phyloP scores from a whole-genome alignment of 176 grass and related monocot species.

The Miscanthus lutarioriparius region DNA sequence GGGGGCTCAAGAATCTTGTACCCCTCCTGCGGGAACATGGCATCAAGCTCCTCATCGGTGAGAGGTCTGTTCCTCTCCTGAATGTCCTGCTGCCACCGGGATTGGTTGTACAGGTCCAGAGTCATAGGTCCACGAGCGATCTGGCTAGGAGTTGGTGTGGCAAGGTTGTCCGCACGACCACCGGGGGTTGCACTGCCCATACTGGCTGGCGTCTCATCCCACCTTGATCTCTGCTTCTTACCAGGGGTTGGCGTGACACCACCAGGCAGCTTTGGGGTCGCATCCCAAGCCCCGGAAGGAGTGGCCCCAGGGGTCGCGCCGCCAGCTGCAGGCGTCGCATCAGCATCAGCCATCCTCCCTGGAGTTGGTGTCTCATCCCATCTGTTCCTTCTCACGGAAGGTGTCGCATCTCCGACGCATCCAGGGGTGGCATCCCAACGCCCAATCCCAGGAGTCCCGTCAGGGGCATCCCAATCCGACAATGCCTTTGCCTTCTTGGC shows the following conservation, averaged over 20 bases:
- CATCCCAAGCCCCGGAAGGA: constrained; percentile 88
- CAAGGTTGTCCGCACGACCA: constrained; percentile 52
- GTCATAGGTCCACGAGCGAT: constrained; percentile 68
- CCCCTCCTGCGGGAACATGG: constrained; percentile 78
- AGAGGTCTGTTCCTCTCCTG: constrained; percentile 89
- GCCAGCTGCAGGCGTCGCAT: constrained; percentile 77
- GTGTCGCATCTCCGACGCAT: constrained; percentile 69
- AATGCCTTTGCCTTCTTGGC: constrained; percentile 59
- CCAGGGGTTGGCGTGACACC: constrained; percentile 83
- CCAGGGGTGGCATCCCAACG: constrained; percentile 82
- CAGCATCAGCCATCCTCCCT: constrained; percentile 80
- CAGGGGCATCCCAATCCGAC: constrained; percentile 88
- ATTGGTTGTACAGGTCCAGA: constrained; percentile 71
- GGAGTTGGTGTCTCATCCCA: constrained; percentile 98
- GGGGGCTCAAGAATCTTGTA: constrained; percentile 92
- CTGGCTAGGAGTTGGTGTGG: constrained; percentile 65
- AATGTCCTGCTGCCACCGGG: constrained; percentile 83
- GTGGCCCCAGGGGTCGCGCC: constrained; percentile 66
- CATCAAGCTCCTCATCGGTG: constrained; percentile 92
- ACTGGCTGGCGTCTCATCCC: constrained; percentile 86
- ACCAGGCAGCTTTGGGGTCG: constrained; percentile 78
- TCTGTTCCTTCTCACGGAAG: constrained; percentile 71
- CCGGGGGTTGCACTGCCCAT: constrained; percentile 66
- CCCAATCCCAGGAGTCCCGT: constrained; percentile 79
- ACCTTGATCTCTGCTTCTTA: constrained; percentile 89